Conservation (phyloP, 352 stramenopile species). For the Phytophthora kernoviae region DNA sequence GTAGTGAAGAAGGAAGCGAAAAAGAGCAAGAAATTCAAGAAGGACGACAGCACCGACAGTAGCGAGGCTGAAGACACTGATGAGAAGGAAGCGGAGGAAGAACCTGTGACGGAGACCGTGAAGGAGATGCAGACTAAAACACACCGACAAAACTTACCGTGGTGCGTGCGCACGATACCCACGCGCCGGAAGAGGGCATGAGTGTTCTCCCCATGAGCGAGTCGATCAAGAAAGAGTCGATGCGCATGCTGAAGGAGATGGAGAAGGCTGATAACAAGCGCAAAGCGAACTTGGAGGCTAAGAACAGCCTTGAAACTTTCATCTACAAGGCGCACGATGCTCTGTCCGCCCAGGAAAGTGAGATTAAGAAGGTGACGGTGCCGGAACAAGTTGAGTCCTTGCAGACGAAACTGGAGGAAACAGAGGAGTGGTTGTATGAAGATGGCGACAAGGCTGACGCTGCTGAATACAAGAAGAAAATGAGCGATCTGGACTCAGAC, state of each 20-base stretch:
- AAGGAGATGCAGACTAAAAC: conserved; percentile 92
- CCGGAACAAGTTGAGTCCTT: conserved; percentile 90
- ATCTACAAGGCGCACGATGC: conserved; percentile 94
- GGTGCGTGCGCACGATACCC: conserved; percentile 40
- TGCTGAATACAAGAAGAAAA: conserved; percentile 87
- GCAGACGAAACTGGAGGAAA: conserved; percentile 68
- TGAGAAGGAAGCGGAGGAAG: conserved; percentile 44
- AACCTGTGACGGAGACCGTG: conserved; percentile 35
- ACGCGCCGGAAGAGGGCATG: conserved; percentile 36
- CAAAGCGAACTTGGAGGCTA: conserved; percentile 76
- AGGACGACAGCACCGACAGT: conserved; percentile 39
- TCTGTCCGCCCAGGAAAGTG: conserved; percentile 73
- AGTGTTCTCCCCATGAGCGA: conserved; percentile 73
- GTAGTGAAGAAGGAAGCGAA: conserved; percentile 71
- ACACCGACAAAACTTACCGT: conserved; percentile 82
- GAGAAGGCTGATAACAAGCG: conserved; percentile 74
- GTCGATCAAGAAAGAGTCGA: conserved; percentile 64
- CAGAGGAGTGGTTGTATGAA: conserved; percentile 94
- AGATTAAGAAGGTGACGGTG: conserved; percentile 76
- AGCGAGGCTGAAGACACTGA: conserved; percentile 48
- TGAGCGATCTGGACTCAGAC: conserved; percentile 75
- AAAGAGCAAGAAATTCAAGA: conserved; percentile 49
- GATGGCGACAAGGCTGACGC: conserved; percentile 90
- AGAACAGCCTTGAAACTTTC: conserved; percentile 93
- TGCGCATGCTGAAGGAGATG: conserved; percentile 69